Evolutionary conservation across 1,139 yeast genomes (phyloP).

Genomic region (Pneumocystis oryctolagi): DNA sequence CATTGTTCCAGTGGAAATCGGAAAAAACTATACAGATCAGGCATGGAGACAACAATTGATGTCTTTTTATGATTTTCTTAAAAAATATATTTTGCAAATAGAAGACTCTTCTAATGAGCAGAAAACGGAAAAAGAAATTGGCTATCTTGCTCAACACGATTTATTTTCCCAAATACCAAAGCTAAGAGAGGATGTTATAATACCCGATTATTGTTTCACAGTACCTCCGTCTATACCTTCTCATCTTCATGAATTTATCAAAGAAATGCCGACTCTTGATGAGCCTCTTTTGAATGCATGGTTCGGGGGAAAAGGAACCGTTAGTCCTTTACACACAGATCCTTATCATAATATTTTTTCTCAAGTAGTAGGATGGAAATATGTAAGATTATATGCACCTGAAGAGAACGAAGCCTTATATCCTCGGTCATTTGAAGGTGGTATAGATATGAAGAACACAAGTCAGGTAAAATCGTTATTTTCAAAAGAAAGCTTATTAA

Average conservation of each 20-base stretch:
- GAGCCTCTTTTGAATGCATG: slow-evolving; percentile 14
- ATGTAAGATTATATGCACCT: slow-evolving; percentile 16
- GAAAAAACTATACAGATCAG: slow-evolving; percentile 12
- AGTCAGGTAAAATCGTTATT: slow-evolving; percentile 12
- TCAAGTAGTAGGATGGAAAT: slow-evolving; percentile 18
- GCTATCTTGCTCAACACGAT: slow-evolving; percentile 21
- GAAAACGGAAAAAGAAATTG: slow-evolving; percentile 14
- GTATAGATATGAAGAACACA: slow-evolving; percentile 14
- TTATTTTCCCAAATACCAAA: slow-evolving; percentile 15
- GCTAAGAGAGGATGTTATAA: slow-evolving; percentile 13
- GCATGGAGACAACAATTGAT: slow-evolving; percentile 15
- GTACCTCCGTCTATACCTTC: neutral
- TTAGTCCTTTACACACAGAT: slow-evolving; percentile 18
- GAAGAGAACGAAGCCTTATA: neutral
- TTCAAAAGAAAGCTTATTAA: neutral
- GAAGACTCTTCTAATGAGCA: neutral
- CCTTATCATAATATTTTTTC: slow-evolving; percentile 15
- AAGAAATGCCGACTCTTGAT: neutral
- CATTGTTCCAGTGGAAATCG: slow-evolving; percentile 18
- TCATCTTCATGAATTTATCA: neutral
- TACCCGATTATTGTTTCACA: slow-evolving; percentile 15
- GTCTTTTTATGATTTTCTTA: slow-evolving; percentile 12
- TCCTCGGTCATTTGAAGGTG: slow-evolving; percentile 2
- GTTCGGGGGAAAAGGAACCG: slow-evolving; percentile 17
- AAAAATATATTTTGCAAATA: neutral